Base-by-base conservation (phyloP, 225 moss, liverwort and hornwort species). In the Pseudisothecium myosuroides region DNA sequence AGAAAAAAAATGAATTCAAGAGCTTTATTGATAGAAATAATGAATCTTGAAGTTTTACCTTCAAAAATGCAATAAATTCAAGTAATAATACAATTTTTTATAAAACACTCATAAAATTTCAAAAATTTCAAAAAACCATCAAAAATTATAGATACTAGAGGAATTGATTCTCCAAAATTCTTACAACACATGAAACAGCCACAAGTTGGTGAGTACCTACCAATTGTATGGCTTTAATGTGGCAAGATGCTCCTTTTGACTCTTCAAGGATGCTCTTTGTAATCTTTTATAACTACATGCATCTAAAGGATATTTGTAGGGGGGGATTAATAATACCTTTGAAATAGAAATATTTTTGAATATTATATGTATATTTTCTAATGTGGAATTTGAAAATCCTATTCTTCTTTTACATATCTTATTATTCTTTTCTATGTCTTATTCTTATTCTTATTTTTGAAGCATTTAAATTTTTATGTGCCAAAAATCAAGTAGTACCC, bases 61-160 rank as follows among this genome's bases (percentile, higher is more conserved):
- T 41, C 22, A 69, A 36, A 41, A 71, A 14, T 41, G 24, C 5
- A 71, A 71, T 24, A 23, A 69, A 14, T 0, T 26, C 8, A 71
- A 41, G 15, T n/a, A 14, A 41, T 26, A 26, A 71, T 71, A 9
- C 0, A 41, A 14, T 41, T 14, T 41, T 23, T 2, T 7, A 2
- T 11, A 37, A 66, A 63, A 29, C 17, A 34, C 11, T 68, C 5
- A 8, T 45, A 8, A 14, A 41, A 11, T 3, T 66, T 8, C 5
- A 29, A 62, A 14, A 7, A 2, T 62, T 62, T 29, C 7, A n/a
- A 65, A 34, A 12, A 68, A 19, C 12, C 1, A 65, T 67, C 6
- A 21, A n/a, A 13, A 8, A 41, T 9, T 71, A 71, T 0, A 8
- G 0, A 9, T 41, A 23, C 4, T 3, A 41, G 3, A 71, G 14